These are phyloP conservation scores for Leccinum huronense DNA, from an alignment of 1,284 basidiomycete species.

Conservation along the genomic window DNA sequence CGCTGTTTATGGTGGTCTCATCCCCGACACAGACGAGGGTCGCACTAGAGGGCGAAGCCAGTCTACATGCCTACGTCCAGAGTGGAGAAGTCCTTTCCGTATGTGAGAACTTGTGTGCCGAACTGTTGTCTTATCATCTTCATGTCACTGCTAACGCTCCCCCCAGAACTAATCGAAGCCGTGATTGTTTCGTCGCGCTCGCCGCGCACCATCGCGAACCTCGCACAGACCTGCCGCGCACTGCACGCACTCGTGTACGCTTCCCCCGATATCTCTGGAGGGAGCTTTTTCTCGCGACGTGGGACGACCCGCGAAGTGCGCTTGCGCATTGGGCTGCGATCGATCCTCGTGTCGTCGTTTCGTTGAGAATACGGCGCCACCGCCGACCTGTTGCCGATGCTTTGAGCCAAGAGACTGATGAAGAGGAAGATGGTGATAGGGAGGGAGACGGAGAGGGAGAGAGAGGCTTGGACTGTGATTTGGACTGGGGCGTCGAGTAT, in stretches of 20 bases:
- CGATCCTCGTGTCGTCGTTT: constrained; percentile 19
- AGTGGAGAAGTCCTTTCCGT: constrained; percentile 75
- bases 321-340: constrained; percentile 25
- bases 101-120: not conserved
- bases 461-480: constrained; percentile 3
- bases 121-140: not conserved
- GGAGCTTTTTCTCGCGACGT: constrained; percentile 47
- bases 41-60: constrained; percentile 76
- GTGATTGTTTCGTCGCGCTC: constrained; percentile 40
- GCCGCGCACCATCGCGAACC: constrained; percentile 39
- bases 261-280: constrained; percentile 51
- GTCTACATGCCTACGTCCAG: constrained; percentile 72
- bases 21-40: constrained; percentile 69
- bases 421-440: not conserved
- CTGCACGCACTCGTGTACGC: constrained; percentile 43
- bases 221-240: constrained; percentile 45
- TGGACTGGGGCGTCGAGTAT: constrained; percentile 28
- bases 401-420: too few species aligned
- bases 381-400: not conserved
- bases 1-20: constrained; percentile 63
- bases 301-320: constrained; percentile 48
- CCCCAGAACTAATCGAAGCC: constrained; percentile 45
- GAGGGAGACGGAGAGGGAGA: not conserved
- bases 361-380: not conserved
- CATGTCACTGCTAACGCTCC: constrained; percentile 19